phyloP scores from a whole-genome alignment of 108 stramenopile genomes.

The Fistulifera solaris region DNA sequence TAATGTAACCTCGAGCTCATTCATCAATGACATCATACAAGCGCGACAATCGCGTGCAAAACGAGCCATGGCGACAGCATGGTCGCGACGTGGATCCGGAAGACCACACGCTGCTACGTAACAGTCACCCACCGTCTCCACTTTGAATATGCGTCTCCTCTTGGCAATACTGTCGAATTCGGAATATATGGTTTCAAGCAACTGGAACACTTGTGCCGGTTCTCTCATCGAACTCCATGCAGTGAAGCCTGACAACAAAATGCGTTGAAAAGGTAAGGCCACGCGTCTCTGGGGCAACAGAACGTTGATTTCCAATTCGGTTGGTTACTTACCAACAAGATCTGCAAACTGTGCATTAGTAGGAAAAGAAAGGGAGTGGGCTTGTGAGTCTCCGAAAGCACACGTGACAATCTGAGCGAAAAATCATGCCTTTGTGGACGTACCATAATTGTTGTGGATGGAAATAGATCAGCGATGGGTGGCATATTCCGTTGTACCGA shows the following conservation, averaged over 20 bases:
- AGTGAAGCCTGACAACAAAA: slow-evolving; percentile 1
- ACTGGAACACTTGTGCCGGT: not conserved
- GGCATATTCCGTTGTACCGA: not conserved
- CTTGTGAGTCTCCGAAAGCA: slow-evolving; percentile 5
- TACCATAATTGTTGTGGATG: slow-evolving; percentile 3
- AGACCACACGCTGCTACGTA: slow-evolving; percentile 1
- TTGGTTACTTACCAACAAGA: too few relatives aligned
- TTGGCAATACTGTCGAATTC: not conserved
- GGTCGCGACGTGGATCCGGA: slow-evolving; percentile 2
- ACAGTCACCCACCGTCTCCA: slow-evolving; percentile 1
- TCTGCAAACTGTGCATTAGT: too few relatives aligned
- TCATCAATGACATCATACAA: not conserved
- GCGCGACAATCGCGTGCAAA: slow-evolving; percentile 10
- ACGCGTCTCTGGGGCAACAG: too few relatives aligned
- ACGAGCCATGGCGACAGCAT: slow-evolving; percentile 10
- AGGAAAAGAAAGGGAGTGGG: too few relatives aligned
- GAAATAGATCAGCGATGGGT: slow-evolving; percentile 8
- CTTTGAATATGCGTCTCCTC: slow-evolving; percentile 1
- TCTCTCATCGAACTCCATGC: slow-evolving; percentile 1
- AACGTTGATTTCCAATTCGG: too few relatives aligned
- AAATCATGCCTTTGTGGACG: too few relatives aligned
- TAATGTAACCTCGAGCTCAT: slow-evolving; percentile 1
- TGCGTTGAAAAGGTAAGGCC: too few relatives aligned
- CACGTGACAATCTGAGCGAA: not conserved
- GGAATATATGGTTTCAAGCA: slow-evolving; percentile 1